Base-by-base conservation (phyloP, 2,329 filamentous ascomycete species). In the Aureobasidium lini region DNA sequence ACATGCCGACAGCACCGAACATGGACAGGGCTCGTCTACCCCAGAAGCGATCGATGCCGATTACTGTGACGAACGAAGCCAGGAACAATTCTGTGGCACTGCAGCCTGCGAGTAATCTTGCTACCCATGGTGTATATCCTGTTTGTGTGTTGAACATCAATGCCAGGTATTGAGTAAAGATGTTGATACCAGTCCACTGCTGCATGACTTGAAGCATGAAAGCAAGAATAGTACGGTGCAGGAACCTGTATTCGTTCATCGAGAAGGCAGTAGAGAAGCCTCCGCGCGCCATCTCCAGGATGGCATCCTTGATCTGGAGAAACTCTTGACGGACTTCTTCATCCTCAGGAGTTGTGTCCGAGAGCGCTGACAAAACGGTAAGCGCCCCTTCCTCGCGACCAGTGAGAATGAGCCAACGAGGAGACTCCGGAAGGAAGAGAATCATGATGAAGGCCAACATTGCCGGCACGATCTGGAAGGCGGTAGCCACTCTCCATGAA, bases 51-150 rank as follows among this genome's bases (percentile, higher is more conserved):
- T 71, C 69, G 50, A 70, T 70, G 36, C 75, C 75, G 70, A 64
- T 75, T 39, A 81, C 75, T 1, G 78, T 73, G 13, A 81, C 68
- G 67, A 77, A 76, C 2, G 77, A 81, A 2, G 78, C 77, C 44
- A 77, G 61, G 65, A 81, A 80, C 66, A 81, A 80, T 63, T 79
- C 78, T 1, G 78, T 80, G 52, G 56, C 65, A 40, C 64, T 65
- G 43, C 66, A 67, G 8, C 66, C 67, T 13, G 67, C 67, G 23
- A 72, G 62, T 3, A 72, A 58, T 2, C 70, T 64, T 1, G 78
- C 62, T 18, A 67, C 48, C 64, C 66, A 67, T 54, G 61, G 57
- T 6, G 44, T 54, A 62, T 67, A 70, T 6, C 61, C 39, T n/a
- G 63, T 64, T 46, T 74, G 73, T 52, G 71, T 68, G 50, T 72